Evolutionary conservation across 345 rosid species (phyloP).

Genomic region (Lepidium didymum): DNA sequence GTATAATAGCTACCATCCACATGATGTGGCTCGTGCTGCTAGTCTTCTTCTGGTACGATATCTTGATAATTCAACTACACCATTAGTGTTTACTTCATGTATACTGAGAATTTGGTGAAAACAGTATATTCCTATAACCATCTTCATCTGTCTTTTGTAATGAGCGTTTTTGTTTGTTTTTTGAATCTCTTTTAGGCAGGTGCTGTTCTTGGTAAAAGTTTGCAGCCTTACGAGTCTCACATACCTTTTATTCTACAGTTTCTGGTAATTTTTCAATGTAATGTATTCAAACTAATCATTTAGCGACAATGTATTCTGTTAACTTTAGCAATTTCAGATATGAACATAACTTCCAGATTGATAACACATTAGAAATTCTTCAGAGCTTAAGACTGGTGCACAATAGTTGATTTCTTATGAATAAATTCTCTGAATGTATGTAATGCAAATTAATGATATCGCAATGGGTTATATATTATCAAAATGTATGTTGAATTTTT

Average conservation of each 20-base stretch:
- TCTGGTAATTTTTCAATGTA: slow-evolving; percentile 43
- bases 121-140: background rate
- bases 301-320: slow-evolving; percentile 1
- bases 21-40: slow-evolving; percentile 72
- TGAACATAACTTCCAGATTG: background rate
- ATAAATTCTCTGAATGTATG: background rate
- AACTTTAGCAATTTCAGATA: background rate
- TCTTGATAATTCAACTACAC: background rate
- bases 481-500: background rate
- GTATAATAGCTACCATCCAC: slow-evolving; percentile 58
- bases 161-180: background rate
- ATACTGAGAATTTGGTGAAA: background rate
- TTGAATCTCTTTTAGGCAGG: slow-evolving; percentile 50
- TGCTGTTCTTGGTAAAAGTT: slow-evolving; percentile 56
- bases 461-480: background rate
- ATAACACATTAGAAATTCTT: background rate
- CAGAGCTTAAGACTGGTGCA: background rate
- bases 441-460: background rate
- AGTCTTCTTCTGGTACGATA: slow-evolving; percentile 52
- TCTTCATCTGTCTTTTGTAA: slow-evolving; percentile 9
- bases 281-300: background rate
- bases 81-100: background rate
- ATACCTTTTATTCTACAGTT: slow-evolving; percentile 89
- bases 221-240: slow-evolving; percentile 96
- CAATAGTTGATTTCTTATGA: background rate